Base-by-base conservation (phyloP, 169 alveolate species). In the Besnoitia besnoiti region DNA sequence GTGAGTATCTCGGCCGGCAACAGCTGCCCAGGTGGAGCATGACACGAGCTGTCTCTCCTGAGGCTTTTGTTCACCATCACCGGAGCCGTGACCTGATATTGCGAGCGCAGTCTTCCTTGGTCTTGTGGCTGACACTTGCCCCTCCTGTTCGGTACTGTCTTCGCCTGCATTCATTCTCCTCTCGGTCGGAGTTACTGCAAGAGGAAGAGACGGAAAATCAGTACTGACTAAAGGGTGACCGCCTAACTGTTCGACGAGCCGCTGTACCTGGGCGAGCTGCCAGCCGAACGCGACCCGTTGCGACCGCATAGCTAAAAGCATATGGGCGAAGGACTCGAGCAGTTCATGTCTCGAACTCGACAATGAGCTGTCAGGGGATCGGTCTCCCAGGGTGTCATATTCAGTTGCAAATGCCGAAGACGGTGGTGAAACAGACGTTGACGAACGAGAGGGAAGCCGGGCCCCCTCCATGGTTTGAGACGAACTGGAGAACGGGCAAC, bases 241-340 rank as follows among this genome's bases (percentile, higher is more conserved):
- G 47, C 44, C 40, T 2, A 73, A 42, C 46, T 73, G 82, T n/a
- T n/a, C 82, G 0, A 73, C 46, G 24, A 73, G 82, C 47, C 82
- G 82, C 82, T 73, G 47, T 42, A 73, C 82, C 82, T 73, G 82
- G 39, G 82, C 16, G 30, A 73, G 82, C 82, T 73, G 82, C 82
- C 82, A 73, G 39, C 82, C 82, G n/a, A 73, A 73, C 8, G 82
- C 82, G 24, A 73, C 82, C 0, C 82, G 82, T 42, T 73, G 82
- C 47, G 82, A 73, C 24, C 82, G 82, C 82, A 73, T 73, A n/a
- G 82, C 82, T n/a, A 73, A n/a, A 19, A 73, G 82, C 82, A 73
- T 73, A n/a, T 73, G 82, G 46, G 82, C 82, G 47, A 73, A 37
- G 21, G 82, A 73, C 46, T 73, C 44, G 44, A 73, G 82, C 82